Base-by-base conservation (phyloP, 352 stramenopile genomes). In the Aphanomyces astaci region DNA sequence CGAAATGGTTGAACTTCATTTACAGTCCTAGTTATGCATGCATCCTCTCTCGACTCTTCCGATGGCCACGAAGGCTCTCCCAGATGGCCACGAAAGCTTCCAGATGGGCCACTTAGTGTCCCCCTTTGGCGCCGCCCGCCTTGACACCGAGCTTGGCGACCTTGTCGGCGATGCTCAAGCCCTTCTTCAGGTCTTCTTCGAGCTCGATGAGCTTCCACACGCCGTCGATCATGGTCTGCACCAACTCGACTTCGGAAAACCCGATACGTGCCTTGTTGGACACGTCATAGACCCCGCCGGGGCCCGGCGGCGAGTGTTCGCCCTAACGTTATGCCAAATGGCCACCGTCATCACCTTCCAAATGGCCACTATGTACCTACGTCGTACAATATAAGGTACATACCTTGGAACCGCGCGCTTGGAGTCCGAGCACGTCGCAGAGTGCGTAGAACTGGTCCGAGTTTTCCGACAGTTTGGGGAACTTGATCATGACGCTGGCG, bases 201-300 rank as follows among this genome's bases (percentile, higher is more conserved):
- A 95, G 89, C 39, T 76, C 77, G 70, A 95, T 94, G 46, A 96
- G 79, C 57, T 88, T 52, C 72, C 90, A 81, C 72, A 96, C 88
- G 63, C 87, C 87, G 63, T 93, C 81, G 72, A 95, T 90, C 75
- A 96, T 90, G 46, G 87, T 90, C 65, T 81, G 80, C 67, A 96
- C 88, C 71, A 96, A 88, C 66, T 96, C 87, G 0, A 77, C 85
- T 73, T 96, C 89, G 51, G 90, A 95, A 72, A 96, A 89, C 64
- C 86, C 89, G 57, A 96, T 88, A 54, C 87, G 83, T 55, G 87
- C 79, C 70, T 89, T 93, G 73, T 92, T 92, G 19, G 87, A 96
- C 33, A 96, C 89, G 54, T 96, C 87, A 53, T 92, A 88, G 66
- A 90, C 91, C 19, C 85, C 86, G 46, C 90, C 86, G 33, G 72